Base-by-base conservation (phyloP, 2,329 filamentous ascomycete species). In the Nigrograna mackinnonii region DNA sequence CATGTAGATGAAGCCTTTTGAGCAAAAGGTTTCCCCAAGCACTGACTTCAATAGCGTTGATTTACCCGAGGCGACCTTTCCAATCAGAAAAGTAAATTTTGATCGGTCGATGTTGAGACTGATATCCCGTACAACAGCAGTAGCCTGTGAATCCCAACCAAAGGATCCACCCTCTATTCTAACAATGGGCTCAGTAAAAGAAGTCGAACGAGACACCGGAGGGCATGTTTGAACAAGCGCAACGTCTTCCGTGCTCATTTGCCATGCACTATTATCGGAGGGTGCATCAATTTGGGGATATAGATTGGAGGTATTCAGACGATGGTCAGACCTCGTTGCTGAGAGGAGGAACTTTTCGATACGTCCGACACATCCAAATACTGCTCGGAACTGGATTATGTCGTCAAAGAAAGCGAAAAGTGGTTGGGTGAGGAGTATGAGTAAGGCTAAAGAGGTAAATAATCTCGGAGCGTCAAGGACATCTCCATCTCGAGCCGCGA, bases 31-130 rank as follows among this genome's bases (percentile, higher is more conserved):
- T 22, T 59, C 54, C n/a, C 54, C 47, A 5, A 55, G 37, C 13
- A 60, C 36, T 4, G 49, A 39, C 28, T 53, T 55, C 17, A 50
- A 39, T 11, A 79, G 49, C 3, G 73, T 75, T 13, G 74, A 45
- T 33, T 55, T 55, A 2, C 52, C 47, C 18, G 40, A 44, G 16
- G 38, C 46, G 3, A 53, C 44, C 7, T 49, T 44, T 5, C 52
- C 49, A 18, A 46, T 38, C 12, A 55, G 28, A 12, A 50, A 22
- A 4, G 39, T 46, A 5, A 55, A 35, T 6, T 41, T 21, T 2
- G 43, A 44, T 17, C 31, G 28, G 17, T n/a, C 21, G 18, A 49
- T 19, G 2, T 16, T 37, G 2, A 43, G 19, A 14, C 44, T 24
- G 20, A 46, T 31, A 14, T 22, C 34, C 13, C 22, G 22, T 6